Evolutionary conservation across 192 early-diverging fungal species (phyloP).

Genomic region (Backusella morwellensis): DNA sequence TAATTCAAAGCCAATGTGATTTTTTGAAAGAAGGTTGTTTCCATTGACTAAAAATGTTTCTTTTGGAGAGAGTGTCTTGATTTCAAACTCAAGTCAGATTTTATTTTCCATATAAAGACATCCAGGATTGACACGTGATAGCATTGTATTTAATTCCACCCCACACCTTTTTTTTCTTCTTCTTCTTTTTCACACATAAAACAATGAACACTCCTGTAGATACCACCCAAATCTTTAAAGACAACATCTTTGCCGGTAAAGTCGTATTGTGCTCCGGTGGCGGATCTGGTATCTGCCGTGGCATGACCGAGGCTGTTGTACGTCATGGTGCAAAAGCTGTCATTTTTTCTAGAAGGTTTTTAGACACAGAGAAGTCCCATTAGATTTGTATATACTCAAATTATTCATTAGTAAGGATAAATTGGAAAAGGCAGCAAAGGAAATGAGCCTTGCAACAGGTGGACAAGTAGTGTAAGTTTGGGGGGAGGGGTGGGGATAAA

Average conservation of each 20-base stretch:
- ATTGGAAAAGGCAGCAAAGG: conserved; percentile 63
- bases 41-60: too few species aligned
- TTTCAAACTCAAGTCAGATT: background rate
- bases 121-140: background rate
- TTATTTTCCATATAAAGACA: background rate
- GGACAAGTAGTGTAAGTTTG: conserved; percentile 43
- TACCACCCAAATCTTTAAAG: conserved; percentile 33
- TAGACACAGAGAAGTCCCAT: too few species aligned
- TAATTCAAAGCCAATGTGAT: background rate
- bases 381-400: background rate
- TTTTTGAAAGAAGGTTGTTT: background rate
- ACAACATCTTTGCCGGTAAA: conserved; percentile 35
- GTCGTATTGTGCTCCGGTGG: conserved; percentile 47
- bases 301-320: conserved; percentile 64
- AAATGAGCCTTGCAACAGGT: conserved; percentile 57
- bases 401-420: conserved; percentile 41
- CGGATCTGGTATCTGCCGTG: conserved; percentile 68
- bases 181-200: background rate
- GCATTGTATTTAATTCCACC: background rate
- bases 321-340: conserved; percentile 59
- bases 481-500: background rate
- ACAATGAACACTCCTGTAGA: conserved; percentile 17
- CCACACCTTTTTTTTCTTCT: background rate
- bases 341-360: conserved; percentile 57
- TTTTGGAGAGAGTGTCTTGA: too few species aligned